Conservation (phyloP, 2,329 filamentous ascomycete species). For the Arthrocladium fulminans region DNA sequence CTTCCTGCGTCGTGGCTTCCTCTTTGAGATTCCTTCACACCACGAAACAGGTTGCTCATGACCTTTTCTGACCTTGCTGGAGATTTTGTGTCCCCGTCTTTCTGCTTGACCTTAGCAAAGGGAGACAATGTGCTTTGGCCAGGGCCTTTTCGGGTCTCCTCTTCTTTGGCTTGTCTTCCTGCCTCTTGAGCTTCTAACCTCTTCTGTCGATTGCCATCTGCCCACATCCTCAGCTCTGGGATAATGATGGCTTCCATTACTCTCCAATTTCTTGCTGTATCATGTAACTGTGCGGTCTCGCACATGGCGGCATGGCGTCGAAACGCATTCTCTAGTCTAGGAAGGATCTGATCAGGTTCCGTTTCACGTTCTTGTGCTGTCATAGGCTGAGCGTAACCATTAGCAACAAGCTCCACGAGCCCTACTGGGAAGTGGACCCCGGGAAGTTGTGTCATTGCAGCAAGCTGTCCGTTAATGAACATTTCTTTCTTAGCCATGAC, state of each 20-base stretch:
- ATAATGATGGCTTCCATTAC: conserved; percentile 45
- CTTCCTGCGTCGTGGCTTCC: conserved; percentile 33
- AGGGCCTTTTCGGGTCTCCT: neutral
- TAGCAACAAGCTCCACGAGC: conserved; percentile 36
- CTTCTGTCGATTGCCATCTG: conserved; percentile 27
- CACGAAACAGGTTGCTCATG: conserved; percentile 37
- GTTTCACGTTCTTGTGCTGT: conserved; percentile 22
- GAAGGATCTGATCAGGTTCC: conserved; percentile 24
- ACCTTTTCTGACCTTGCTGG: conserved; percentile 29
- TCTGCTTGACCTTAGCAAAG: neutral
- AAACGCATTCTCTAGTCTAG: conserved; percentile 35
- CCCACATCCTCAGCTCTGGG: conserved; percentile 39
- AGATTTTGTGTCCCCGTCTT: conserved; percentile 10
- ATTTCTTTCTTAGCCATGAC: conserved; percentile 28
- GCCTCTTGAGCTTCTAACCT: conserved; percentile 26
- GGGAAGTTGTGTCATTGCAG: conserved; percentile 41
- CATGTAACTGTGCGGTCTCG: conserved; percentile 40
- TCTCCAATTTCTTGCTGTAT: conserved; percentile 51
- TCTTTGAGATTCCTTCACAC: conserved; percentile 31
- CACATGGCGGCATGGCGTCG: conserved; percentile 48
- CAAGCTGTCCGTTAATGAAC: conserved; percentile 35
- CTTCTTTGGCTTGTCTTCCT: conserved; percentile 25
- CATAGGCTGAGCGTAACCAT: conserved; percentile 34
- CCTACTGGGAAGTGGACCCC: conserved; percentile 36
- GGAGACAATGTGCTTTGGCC: neutral